A percentile compares a stretch with the other conserved stretches of the same genome.
Evolutionary conservation across 179 eudicot species (phyloP).

Genomic region (Beta corolliflora): DNA sequence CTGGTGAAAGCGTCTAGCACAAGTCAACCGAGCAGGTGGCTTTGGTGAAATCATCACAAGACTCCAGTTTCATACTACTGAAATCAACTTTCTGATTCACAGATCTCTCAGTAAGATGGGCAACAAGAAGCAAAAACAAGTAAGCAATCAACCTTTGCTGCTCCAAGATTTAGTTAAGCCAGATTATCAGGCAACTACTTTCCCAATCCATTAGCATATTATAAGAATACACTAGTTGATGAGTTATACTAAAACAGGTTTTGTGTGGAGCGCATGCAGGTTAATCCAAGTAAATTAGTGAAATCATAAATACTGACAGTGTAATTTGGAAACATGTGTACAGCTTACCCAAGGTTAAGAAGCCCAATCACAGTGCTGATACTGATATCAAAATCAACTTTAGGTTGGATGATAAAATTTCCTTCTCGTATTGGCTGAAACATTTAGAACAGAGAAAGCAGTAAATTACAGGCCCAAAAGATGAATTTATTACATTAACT

Average conservation of each 20-base stretch:
- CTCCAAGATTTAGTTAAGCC: not conserved
- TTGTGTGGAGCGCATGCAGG: not conserved
- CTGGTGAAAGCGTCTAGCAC: too few species aligned
- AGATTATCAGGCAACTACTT: not conserved
- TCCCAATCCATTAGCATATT: not conserved
- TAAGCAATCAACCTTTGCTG: not conserved
- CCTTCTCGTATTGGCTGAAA: constrained; percentile 95
- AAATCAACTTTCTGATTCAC: not conserved
- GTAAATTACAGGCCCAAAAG: not conserved
- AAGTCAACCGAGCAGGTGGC: too few species aligned
- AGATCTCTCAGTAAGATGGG: not conserved
- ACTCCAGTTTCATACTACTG: not conserved
- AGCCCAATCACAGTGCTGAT: constrained; percentile 93
- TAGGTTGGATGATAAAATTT: constrained; percentile 92
- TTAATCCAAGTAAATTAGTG: constrained; percentile 4
- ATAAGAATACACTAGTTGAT: not conserved
- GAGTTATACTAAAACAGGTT: not conserved
- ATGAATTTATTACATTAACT: not conserved
- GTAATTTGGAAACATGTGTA: constrained; percentile 16
- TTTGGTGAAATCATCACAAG: too few species aligned
- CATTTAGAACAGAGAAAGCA: constrained; percentile 12
- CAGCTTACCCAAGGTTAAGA: constrained; percentile 89
- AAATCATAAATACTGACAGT: constrained; percentile 6
- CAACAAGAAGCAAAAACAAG: not conserved
- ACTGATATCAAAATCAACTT: constrained; percentile 98